A percentile compares a stretch with the other conserved stretches of the same genome.
Evolutionary conservation across 768 basidiomycete species (phyloP).

Genomic region (Mycena chlorophos): DNA sequence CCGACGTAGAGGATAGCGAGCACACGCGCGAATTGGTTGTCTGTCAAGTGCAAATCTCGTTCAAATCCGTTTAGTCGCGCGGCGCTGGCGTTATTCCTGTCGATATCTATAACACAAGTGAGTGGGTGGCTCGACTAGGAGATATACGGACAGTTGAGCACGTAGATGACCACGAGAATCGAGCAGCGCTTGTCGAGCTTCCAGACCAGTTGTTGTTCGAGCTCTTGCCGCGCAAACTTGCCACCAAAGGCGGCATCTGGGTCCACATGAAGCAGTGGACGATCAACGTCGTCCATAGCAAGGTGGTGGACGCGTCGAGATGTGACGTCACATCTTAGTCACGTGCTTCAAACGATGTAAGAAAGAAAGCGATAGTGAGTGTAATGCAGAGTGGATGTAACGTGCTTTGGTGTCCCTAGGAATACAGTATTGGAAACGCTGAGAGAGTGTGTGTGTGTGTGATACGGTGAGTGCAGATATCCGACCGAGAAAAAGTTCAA

Average conservation of each 20-base stretch:
- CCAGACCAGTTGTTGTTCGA: constrained; percentile 41
- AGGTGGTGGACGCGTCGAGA: background rate
- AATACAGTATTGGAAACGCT: no score
- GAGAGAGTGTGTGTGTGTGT: no score
- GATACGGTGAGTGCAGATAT: no score
- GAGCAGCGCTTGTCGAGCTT: constrained; percentile 55
- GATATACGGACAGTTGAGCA: constrained; percentile 41
- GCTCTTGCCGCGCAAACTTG: constrained; percentile 8
- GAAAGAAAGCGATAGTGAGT: no score
- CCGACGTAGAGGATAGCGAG: constrained; percentile 66
- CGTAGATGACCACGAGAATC: constrained; percentile 45
- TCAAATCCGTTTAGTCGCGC: constrained; percentile 69
- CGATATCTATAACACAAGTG: constrained; percentile 50
- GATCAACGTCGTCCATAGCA: constrained; percentile 7
- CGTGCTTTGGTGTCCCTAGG: no score
- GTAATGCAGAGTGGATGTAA: no score
- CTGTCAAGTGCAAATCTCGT: constrained; percentile 55
- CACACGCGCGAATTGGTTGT: constrained; percentile 61
- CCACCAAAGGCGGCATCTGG: constrained; percentile 33
- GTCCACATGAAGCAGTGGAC: constrained; percentile 17
- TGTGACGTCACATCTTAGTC: background rate
- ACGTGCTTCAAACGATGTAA: no score
- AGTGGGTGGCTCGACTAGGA: background rate
- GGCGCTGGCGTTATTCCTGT: constrained; percentile 73
- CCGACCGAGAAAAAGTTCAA: no score